A percentile compares a stretch with the other conserved stretches of the same genome.
Evolutionary conservation across 1,284 basidiomycete species (phyloP).

Genomic region (Puccinia hordei): DNA sequence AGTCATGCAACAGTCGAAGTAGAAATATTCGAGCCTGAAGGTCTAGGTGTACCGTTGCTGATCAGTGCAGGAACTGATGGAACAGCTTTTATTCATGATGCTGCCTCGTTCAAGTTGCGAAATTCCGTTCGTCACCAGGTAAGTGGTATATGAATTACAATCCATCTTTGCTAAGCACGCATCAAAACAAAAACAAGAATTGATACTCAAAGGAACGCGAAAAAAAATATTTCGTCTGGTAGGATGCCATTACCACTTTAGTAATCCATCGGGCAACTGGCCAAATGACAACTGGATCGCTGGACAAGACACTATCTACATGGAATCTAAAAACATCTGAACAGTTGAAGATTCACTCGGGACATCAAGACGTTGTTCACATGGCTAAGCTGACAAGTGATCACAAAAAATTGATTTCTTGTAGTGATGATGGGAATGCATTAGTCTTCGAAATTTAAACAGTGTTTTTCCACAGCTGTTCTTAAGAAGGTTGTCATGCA

Average conservation of each 20-base stretch:
- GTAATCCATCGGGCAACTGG: constrained; percentile 70
- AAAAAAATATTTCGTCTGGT: constrained; percentile 51
- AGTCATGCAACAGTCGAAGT: constrained; percentile 83
- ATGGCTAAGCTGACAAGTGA: constrained; percentile 67
- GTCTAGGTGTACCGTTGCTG: constrained; percentile 69
- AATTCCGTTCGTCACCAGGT: constrained; percentile 68
- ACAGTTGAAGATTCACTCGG: constrained; percentile 76
- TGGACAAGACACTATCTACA: constrained; percentile 80
- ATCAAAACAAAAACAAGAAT: constrained; percentile 11
- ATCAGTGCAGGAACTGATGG: constrained; percentile 92
- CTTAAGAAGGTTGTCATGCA: no score
- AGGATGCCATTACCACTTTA: constrained; percentile 81
- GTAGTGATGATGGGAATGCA: constrained; percentile 60
- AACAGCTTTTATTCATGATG: constrained; percentile 90
- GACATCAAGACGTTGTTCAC: constrained; percentile 80
- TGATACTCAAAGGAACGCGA: constrained; percentile 1
- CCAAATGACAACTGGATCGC: constrained; percentile 77
- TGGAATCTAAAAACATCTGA: constrained; percentile 89
- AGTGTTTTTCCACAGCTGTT: no score
- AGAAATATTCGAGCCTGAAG: constrained; percentile 68
- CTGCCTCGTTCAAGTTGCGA: constrained; percentile 77
- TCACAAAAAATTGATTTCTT: constrained; percentile 59
- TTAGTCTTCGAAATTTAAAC: constrained; percentile 54
- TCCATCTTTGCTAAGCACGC: constrained; percentile 14
- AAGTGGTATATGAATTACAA: constrained; percentile 51